Percentiles rank a stretch among this genome's conserved stretches.
Evolutionary conservation across 2,329 filamentous ascomycete genomes (phyloP).

Genomic region (Pestalotiopsis sp.): DNA sequence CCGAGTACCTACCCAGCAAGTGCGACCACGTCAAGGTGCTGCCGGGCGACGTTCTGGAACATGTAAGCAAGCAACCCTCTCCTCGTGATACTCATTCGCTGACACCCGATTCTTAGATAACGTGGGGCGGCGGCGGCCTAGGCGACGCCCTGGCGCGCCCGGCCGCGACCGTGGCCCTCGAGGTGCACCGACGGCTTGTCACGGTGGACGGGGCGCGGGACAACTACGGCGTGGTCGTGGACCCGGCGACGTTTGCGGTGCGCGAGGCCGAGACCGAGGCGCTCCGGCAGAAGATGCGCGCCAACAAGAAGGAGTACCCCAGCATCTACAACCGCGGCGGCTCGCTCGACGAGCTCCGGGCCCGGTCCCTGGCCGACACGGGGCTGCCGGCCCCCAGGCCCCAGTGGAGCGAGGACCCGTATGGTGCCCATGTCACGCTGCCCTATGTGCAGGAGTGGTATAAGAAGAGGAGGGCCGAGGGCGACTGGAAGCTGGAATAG

Average conservation of each 20-base stretch:
- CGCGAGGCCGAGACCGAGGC: conserved; percentile 33
- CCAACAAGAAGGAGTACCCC: conserved; percentile 14
- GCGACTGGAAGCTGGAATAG: conserved; percentile 23
- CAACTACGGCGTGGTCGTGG: conserved; percentile 47
- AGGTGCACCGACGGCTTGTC: conserved; percentile 45
- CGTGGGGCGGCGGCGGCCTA: conserved; percentile 49
- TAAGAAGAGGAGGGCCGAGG: conserved; percentile 30
- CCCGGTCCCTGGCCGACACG: conserved; percentile 38
- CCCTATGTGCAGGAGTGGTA: conserved; percentile 46
- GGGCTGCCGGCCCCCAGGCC: conserved; percentile 39
- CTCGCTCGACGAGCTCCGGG: conserved; percentile 36
- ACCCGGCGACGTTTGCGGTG: conserved; percentile 34
- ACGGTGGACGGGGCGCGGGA: conserved; percentile 38
- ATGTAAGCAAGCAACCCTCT: conserved; percentile 26
- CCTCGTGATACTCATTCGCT: too few species aligned
- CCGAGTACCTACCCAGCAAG: conserved; percentile 41
- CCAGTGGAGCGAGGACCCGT: conserved; percentile 43
- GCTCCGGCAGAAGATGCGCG: conserved; percentile 32
- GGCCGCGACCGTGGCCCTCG: conserved; percentile 41
- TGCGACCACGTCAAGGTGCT: conserved; percentile 46
- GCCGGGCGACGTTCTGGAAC: conserved; percentile 47
- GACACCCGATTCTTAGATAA: conserved; percentile 17
- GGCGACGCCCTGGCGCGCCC: conserved; percentile 46
- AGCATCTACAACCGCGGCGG: conserved; percentile 44
- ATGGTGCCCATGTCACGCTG: conserved; percentile 43